Evolutionary conservation across 2,329 filamentous ascomycete genomes (phyloP), one percentile per base, ranked within the genome.

Genomic region (Aspergillus intermedius): DNA sequence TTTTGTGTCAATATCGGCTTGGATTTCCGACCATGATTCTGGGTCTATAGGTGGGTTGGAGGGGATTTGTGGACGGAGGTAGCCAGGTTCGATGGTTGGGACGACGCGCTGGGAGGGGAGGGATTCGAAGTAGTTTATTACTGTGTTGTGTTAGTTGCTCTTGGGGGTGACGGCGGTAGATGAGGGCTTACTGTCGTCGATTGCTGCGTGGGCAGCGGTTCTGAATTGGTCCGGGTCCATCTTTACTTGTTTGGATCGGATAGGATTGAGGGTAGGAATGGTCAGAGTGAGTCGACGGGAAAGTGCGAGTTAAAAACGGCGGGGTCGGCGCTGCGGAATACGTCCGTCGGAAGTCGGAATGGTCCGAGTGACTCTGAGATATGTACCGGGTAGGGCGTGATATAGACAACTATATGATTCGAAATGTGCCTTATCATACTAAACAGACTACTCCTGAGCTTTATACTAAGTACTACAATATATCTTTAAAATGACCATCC

Each of bases 141-240:
- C 88, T 93, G 60, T 5, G 43, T 8, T 23, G 13, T 19, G n/a
- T 48, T 37, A 49, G 39, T 50, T 48, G 49, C 2, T 3, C n/a
- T 13, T n/a, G 13, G 7, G 3, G 13, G 4, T 37, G 13, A 19
- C 8, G 7, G 34, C 22, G 37, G 43, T 12, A 49, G 44, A 46
- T 40, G 40, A 34, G 37, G 17, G 3, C 44, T 64, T 71, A 90
- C 88, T 94, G 50, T 95, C 87, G 56, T 94, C 87, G 63, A 95
- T 82, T 51, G 86, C 85, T 49, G 83, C 80, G 55, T 88, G 81
- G 41, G 88, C 90, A 54, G 88, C 88, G 52, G 81, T 74, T 55
- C 83, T 79, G 69, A 95, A 96, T 60, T 91, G 81, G 48, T 84
- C 74, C 23, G 84, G 82, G 63, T 95, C 83, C 91, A 95, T 95